Evolutionary conservation across 805 yeast species (phyloP), one percentile per base, ranked within the genome.

Genomic region (Barnettozyma siamensis): DNA sequence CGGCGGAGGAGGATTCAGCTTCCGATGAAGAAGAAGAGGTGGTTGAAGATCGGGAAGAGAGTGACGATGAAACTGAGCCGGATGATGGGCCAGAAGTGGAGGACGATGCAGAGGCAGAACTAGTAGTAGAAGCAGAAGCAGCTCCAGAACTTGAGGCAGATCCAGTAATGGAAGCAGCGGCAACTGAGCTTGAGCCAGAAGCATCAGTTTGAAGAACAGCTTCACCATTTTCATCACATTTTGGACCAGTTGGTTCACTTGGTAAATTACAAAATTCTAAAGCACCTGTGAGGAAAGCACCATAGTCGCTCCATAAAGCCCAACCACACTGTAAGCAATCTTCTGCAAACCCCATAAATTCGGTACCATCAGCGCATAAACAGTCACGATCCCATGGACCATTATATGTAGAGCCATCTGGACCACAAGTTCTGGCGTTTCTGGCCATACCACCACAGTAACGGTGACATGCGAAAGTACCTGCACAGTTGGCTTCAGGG

Each of bases 321-420:
- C 65, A 62, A 35, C 66, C 67, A 53, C 67, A 63, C 26, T 56
- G 59, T 32, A 62, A 45, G 51, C 67, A 63, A 6, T 42, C 53
- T 11, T 48, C 50, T 18, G 49, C 49, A 23, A 40, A 34, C 4
- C n/a, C 16, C 30, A 38, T 49, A 43, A 53, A 55, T 23, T 38
- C 28, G 10, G 51, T 32, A n/a, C 35, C 49, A 12, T 30, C 20
- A 29, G 40, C 47, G 48, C 60, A 55, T 31, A 49, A 40, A 44
- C 60, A 55, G 9, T 31, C 31, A 29, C 42, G 33, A 38, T 50
- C 38, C 27, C 34, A 49, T 26, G 51, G 51, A 31, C 48, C 50
- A 12, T 37, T 17, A 35, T 49, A 46, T n/a, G 41, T 42, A 7
- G 40, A 42, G 2, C 39, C 40, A 26, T 32, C 35, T 13, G 37